phyloP scores from a whole-genome alignment of 441 rosid species.

The Gossypium schwendimanii region DNA sequence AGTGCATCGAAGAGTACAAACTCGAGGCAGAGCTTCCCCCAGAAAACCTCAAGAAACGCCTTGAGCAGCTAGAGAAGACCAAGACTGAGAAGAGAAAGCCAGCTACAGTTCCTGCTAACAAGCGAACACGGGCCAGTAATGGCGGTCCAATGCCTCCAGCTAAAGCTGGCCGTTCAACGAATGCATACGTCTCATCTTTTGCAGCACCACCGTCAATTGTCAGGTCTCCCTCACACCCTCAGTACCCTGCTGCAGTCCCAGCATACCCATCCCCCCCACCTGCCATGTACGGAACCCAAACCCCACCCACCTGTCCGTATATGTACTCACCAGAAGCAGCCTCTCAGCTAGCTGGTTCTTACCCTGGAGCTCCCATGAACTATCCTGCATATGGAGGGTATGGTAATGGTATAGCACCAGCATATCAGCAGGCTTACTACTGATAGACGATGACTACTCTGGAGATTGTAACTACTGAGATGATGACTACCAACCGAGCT shows the following conservation, averaged over 20 bases:
- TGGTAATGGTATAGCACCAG: constrained; percentile 60
- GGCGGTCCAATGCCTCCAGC: constrained; percentile 98
- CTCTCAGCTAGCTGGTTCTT: constrained; percentile 38
- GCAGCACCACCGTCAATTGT: constrained; percentile 68
- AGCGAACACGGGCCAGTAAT: constrained; percentile 78
- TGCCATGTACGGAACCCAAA: constrained; percentile 56
- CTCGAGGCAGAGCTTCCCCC: constrained; percentile 73
- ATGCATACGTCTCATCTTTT: constrained; percentile 87
- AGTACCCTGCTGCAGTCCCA: constrained; percentile 52
- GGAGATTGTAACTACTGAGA: constrained; percentile 88
- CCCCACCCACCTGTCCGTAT: constrained; percentile 54
- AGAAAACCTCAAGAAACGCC: constrained; percentile 88
- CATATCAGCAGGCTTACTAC: constrained; percentile 94
- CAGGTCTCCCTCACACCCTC: constrained; percentile 72
- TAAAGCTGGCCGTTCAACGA: constrained; percentile 81
- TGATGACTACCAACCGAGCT: constrained; percentile 45
- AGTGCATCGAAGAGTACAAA: constrained; percentile 95
- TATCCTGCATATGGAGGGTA: constrained; percentile 69
- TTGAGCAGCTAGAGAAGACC: constrained; percentile 84
- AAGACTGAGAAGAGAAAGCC: constrained; percentile 83
- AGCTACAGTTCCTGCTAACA: constrained; percentile 75
- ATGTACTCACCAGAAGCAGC: constrained; percentile 78
- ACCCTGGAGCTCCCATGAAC: constrained; percentile 65
- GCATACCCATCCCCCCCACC: constrained; percentile 75
- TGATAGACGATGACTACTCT: constrained; percentile 59